phyloP scores from a whole-genome alignment of 202 grass and related monocot species.

The Carex arenaria region DNA sequence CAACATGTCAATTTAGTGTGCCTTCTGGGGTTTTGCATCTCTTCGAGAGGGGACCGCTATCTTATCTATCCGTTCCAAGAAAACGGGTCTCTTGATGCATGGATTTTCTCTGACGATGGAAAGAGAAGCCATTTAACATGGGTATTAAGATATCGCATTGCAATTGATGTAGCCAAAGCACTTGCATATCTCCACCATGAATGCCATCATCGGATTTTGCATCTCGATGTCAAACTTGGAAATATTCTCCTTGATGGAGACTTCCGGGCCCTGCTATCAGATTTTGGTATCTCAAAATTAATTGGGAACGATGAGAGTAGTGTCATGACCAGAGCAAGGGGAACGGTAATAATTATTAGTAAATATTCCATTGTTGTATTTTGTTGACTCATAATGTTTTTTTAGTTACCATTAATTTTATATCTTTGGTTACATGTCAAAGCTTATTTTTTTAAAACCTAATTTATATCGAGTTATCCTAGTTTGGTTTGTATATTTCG shows the following conservation, averaged over 20 bases:
- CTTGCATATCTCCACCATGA: slow-evolving; percentile 61
- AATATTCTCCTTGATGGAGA: slow-evolving; percentile 51
- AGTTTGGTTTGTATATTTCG: too few relatives aligned
- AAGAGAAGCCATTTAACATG: slow-evolving; percentile 28
- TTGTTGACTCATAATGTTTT: background rate
- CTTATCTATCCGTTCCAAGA: slow-evolving; percentile 50
- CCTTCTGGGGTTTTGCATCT: slow-evolving; percentile 47
- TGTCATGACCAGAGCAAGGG: slow-evolving; percentile 36
- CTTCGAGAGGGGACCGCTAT: slow-evolving; percentile 6
- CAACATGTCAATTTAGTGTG: slow-evolving; percentile 22
- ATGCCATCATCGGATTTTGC: slow-evolving; percentile 34
- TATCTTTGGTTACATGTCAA: background rate
- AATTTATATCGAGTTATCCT: too few relatives aligned
- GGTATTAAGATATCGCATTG: slow-evolving; percentile 18
- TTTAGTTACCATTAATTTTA: background rate
- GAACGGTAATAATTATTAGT: slow-evolving; percentile 19
- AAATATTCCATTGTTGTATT: background rate
- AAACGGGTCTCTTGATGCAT: slow-evolving; percentile 48
- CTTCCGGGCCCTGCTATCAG: slow-evolving; percentile 38
- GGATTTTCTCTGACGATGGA: slow-evolving; percentile 37
- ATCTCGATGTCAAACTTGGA: slow-evolving; percentile 57
- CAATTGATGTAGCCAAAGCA: slow-evolving; percentile 39
- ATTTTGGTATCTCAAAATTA: slow-evolving; percentile 56
- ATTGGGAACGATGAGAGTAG: slow-evolving; percentile 38
- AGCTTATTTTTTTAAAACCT: background rate